Base-by-base conservation (phyloP, 202 grass and related monocot species). In the Dendrocalamus latiflorus region DNA sequence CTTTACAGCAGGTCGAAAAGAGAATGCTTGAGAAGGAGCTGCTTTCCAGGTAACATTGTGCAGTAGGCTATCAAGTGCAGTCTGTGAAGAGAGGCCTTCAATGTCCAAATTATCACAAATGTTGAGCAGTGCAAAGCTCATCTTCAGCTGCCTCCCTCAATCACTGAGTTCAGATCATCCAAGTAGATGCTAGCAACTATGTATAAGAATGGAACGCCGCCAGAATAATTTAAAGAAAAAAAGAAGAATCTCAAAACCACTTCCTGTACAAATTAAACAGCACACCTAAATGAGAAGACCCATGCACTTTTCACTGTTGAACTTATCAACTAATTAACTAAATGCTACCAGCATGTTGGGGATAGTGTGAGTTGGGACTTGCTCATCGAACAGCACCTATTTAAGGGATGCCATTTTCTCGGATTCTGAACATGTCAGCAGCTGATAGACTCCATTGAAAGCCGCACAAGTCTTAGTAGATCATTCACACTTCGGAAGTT, bases 381-480 rank as follows among this genome's bases (percentile, higher is more conserved):
- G 56, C 33, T 65, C 69, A 28, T 88, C 64, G 57, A 76, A 86
- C 42, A 63, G 50, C 15, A 53, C 45, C 69, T 74, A 55, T 83
- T 79, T 60, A 84, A 51, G 22, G 25, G 66, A 69, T 77, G 47
- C 18, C 72, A 73, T 75, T 70, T 86, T 76, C 75, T 72, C 20
- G 20, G 17, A 73, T 13, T 58, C 39, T 43, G 16, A 86, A 48
- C 75, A 84, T 74, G 64, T 90, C 92, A 99, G 65, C 78, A 83
- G 86, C 85, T 88, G 72, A 99, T 93, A 68, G 93, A 90, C 78
- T 99, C 96, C 91, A 93, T 90, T 21, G 96, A 91, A 86, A 99
- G 57, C 8, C 96, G 87, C 79, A 99, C 91, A 79, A 99, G 91
- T 77, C 84, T 89, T 51, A 99, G 68, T 60, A 99, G 70, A 74